Evolutionary conservation across 148 eudicot genomes (phyloP).

Genomic region (Euryodendron excelsum): DNA sequence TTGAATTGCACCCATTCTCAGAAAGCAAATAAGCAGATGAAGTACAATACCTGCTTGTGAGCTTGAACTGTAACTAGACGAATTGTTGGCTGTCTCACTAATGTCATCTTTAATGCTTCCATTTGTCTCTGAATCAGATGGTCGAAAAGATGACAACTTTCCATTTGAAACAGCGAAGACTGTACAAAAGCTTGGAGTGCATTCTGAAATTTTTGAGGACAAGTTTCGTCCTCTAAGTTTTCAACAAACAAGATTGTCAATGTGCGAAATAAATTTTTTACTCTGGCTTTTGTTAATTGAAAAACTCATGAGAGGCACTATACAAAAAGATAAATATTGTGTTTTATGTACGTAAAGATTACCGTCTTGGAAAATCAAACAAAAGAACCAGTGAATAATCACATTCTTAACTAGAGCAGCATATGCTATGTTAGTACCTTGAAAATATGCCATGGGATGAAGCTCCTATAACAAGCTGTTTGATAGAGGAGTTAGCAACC

Average conservation of each 20-base stretch:
- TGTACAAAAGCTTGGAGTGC: constrained; percentile 64
- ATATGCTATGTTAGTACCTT: constrained; percentile 37
- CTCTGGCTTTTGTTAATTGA: neutral
- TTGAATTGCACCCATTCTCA: neutral
- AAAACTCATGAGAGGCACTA: neutral
- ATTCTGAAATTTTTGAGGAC: constrained; percentile 63
- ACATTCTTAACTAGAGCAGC: neutral
- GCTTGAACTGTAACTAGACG: constrained; percentile 48
- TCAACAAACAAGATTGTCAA: constrained; percentile 11
- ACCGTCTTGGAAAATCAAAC: neutral
- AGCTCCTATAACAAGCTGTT: constrained; percentile 73
- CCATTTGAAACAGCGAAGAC: constrained; percentile 77
- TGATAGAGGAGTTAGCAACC: constrained; percentile 23
- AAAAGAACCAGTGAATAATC: neutral
- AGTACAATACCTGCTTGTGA: constrained; percentile 35
- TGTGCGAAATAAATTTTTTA: too few species aligned
- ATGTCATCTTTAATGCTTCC: constrained; percentile 32
- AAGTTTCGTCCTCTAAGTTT: constrained; percentile 47
- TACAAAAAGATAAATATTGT: neutral
- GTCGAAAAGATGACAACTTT: constrained; percentile 63
- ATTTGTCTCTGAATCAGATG: constrained; percentile 47
- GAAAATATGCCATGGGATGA: constrained; percentile 73
- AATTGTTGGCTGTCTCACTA: constrained; percentile 41
- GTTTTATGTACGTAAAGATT: neutral
- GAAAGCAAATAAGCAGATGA: neutral